Evolutionary conservation across 1,139 yeast genomes (phyloP).

Genomic region (Pichia sp.): DNA sequence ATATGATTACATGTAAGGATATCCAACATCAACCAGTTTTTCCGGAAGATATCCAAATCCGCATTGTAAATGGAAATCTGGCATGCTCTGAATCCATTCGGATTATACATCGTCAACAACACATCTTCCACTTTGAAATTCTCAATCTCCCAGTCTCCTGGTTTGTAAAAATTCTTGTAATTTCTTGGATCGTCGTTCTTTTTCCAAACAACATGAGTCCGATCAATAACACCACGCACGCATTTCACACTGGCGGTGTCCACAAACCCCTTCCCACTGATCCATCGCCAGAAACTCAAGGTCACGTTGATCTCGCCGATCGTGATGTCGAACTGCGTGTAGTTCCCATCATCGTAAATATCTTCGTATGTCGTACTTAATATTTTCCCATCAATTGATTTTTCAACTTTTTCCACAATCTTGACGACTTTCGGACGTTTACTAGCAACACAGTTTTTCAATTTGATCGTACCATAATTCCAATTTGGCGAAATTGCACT

Average conservation of each 20-base stretch:
- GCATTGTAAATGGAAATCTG: slow-evolving; percentile 85
- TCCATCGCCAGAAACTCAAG: slow-evolving; percentile 80
- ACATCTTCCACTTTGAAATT: slow-evolving; percentile 82
- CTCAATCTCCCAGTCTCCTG: slow-evolving; percentile 94
- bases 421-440: slow-evolving; percentile 64
- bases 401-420: slow-evolving; percentile 56
- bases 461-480: slow-evolving; percentile 83
- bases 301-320: slow-evolving; percentile 84
- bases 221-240: slow-evolving; percentile 85
- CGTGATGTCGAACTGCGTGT: slow-evolving; percentile 91
- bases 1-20: slow-evolving; percentile 79
- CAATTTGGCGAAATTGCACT: slow-evolving; percentile 95
- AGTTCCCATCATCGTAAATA: slow-evolving; percentile 78
- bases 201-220: slow-evolving; percentile 84
- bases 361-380: slow-evolving; percentile 13
- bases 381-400: slow-evolving; percentile 16
- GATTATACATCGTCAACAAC: slow-evolving; percentile 77
- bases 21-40: slow-evolving; percentile 93
- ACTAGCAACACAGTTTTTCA: slow-evolving; percentile 84
- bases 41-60: slow-evolving; percentile 73
- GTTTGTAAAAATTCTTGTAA: slow-evolving; percentile 67
- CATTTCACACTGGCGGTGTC: slow-evolving; percentile 84
- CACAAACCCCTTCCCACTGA: slow-evolving; percentile 84
- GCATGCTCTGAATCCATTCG: slow-evolving; percentile 76
- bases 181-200: slow-evolving; percentile 80